phyloP scores from a whole-genome alignment of 75 land plant species.

The Pinus albicaulis region DNA sequence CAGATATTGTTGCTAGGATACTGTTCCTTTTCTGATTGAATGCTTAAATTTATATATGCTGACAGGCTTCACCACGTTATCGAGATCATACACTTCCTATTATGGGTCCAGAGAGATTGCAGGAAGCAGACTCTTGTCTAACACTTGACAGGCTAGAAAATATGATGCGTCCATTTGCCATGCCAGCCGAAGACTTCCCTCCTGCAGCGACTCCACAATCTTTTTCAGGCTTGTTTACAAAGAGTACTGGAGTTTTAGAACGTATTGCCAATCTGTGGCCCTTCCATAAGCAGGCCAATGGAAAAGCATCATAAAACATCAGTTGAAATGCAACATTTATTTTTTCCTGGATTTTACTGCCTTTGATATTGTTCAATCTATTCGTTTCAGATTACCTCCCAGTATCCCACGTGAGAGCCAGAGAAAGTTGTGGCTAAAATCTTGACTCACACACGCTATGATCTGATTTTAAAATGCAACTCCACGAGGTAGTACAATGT shows the following conservation, averaged over 20 bases:
- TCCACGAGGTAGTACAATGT: too few species aligned
- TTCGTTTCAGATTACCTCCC: too few species aligned
- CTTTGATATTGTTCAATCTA: too few species aligned
- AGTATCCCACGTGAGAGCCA: too few species aligned
- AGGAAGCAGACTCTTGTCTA: slow-evolving; percentile 77
- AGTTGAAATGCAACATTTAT: too few species aligned
- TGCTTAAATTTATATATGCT: slow-evolving; percentile 1
- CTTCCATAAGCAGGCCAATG: slow-evolving; percentile 59
- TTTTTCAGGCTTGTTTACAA: slow-evolving; percentile 84
- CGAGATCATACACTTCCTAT: slow-evolving; percentile 94
- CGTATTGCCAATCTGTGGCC: slow-evolving; percentile 94
- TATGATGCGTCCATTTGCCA: slow-evolving; percentile 92
- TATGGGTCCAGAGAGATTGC: slow-evolving; percentile 87
- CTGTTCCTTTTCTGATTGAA: not conserved
- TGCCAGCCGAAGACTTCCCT: slow-evolving; percentile 99
- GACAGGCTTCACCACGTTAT: slow-evolving; percentile 54
- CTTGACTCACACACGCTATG: too few species aligned
- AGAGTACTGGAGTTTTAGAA: slow-evolving; percentile 82
- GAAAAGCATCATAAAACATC: slow-evolving; percentile 17
- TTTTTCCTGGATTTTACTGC: too few species aligned
- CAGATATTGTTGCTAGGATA: not conserved
- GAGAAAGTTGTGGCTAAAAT: too few species aligned
- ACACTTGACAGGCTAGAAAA: slow-evolving; percentile 85
- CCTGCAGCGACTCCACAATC: slow-evolving; percentile 81
- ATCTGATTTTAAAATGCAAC: too few species aligned